These are phyloP conservation scores for Saccharomyces hybrid DNA, from an alignment of 1,139 yeast species.

Conservation along the genomic window DNA sequence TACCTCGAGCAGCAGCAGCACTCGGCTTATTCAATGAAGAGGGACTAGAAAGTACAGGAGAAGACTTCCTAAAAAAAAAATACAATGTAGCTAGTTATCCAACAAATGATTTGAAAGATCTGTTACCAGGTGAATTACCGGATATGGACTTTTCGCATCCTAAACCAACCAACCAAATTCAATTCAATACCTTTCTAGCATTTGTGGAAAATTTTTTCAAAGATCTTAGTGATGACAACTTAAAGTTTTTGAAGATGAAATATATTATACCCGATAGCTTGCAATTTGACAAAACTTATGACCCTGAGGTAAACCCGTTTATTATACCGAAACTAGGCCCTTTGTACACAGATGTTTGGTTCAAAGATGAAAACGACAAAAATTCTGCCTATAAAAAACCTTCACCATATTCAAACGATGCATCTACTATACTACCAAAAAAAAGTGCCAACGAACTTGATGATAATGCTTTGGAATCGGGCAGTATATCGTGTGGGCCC, in stretches of 20 bases:
- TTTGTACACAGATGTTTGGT: constrained; percentile 75
- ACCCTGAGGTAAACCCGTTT: constrained; percentile 59
- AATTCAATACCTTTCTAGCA: constrained; percentile 77
- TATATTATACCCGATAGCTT: constrained; percentile 48
- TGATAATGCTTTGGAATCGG: constrained; percentile 63
- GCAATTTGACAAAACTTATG: constrained; percentile 40
- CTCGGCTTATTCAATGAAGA: constrained; percentile 61
- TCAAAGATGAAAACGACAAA: constrained; percentile 60
- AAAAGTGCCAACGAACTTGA: constrained; percentile 52
- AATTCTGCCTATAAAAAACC: constrained; percentile 33
- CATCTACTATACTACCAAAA: constrained; percentile 46
- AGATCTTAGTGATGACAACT: constrained; percentile 68
- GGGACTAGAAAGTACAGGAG: constrained; percentile 50
- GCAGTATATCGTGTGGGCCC: constrained; percentile 85
- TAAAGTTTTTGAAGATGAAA: constrained; percentile 61
- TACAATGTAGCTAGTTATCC: constrained; percentile 92
- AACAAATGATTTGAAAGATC: constrained; percentile 58
- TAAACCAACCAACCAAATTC: constrained; percentile 89
- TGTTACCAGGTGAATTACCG: constrained; percentile 85
- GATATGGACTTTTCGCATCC: constrained; percentile 76
- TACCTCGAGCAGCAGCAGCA: constrained; percentile 60
- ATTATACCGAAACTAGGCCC: constrained; percentile 81
- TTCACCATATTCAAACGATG: constrained; percentile 25
- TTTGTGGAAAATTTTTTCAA: constrained; percentile 83
- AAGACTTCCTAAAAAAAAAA: constrained; percentile 64